Evolutionary conservation across 805 yeast genomes (phyloP), one percentile per base, ranked within the genome.

Genomic region (Metschnikowia colocasiae): DNA sequence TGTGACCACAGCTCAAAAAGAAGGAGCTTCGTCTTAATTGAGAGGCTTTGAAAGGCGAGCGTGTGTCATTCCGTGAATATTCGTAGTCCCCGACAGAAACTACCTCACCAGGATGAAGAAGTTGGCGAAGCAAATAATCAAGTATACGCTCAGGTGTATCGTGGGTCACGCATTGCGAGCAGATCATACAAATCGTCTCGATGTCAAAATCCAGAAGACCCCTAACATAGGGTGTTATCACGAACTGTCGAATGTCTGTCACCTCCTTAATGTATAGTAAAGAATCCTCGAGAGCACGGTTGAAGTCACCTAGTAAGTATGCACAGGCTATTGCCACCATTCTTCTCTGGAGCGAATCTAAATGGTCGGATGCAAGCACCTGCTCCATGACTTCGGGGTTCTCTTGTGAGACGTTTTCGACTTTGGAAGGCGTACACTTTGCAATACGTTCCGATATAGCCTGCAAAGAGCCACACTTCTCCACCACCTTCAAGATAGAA

Each of bases 141-240:
- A 34, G 38, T 30, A 45, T 29, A 13, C 36, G 18, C 18, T 34
- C 49, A 9, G 40, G 44, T 5, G 47, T 19, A 10, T 26, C 20
- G 2, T 16, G 19, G 10, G 41, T 18, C 23, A 49, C 29, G 22
- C 46, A 45, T 5, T 50, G 47, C 2, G 50, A 31, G 9, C 46
- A 51, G 25, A 53, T 43, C 44, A 46, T 43, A 7, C 48, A 42
- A 19, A 51, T 35, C 1, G 54, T 48, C 30, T 48, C 44, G 15
- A 45, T 36, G 39, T 51, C 56, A 30, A 34, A 48, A 19, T 43
- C 49, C 54, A 51, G 56, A 12, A 46, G 34, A 2, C 49, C 50
- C 19, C 30, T 12, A 4, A 40, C 27, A 12, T 10, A 31, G 7
- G 43, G 36, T 9, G 29, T 22, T 7, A 22, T 10, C 27, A 31